phyloP scores from a whole-genome alignment of 2,329 filamentous ascomycete genomes.

The Diaporthe sp. region DNA sequence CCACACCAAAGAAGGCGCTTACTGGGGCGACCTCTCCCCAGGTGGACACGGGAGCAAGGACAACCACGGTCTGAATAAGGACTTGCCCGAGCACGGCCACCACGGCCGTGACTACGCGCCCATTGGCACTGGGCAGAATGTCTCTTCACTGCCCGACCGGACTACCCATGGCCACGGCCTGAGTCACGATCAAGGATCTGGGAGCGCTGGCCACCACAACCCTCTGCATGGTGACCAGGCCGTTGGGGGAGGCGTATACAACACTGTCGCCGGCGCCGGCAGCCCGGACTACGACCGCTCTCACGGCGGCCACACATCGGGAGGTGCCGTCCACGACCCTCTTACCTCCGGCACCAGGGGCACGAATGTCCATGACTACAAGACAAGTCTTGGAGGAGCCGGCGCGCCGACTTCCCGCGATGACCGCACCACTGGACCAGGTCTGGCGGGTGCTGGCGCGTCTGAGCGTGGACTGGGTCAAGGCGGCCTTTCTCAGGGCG shows the following conservation, averaged over 20 bases:
- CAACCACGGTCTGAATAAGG: neutral
- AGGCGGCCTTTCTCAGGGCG: neutral
- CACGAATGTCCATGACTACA: conserved; percentile 30
- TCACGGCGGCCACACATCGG: conserved; percentile 10
- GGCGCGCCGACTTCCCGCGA: conserved; percentile 39
- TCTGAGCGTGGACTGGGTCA: neutral
- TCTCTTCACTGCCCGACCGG: conserved; percentile 1
- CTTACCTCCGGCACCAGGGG: conserved; percentile 34
- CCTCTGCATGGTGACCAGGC: conserved; percentile 20
- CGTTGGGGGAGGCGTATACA: conserved; percentile 34
- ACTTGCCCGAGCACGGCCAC: conserved; percentile 27
- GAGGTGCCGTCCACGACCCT: conserved; percentile 29
- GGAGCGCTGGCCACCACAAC: neutral
- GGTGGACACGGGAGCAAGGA: conserved; percentile 22
- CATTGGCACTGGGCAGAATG: neutral
- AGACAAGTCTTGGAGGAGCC: conserved; percentile 33
- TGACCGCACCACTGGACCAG: conserved; percentile 37
- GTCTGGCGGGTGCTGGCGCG: conserved; percentile 14
- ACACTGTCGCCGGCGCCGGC: conserved; percentile 31
- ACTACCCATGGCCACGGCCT: neutral
- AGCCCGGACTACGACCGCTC: conserved; percentile 30
- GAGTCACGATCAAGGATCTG: neutral
- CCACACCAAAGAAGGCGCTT: conserved; percentile 14
- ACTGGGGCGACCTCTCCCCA: conserved; percentile 40
- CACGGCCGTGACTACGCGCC: neutral